A percentile compares a stretch with the other conserved stretches of the same genome.
phyloP scores from a whole-genome alignment of 169 alveolate genomes.

The Cardiosporidium cionae region DNA sequence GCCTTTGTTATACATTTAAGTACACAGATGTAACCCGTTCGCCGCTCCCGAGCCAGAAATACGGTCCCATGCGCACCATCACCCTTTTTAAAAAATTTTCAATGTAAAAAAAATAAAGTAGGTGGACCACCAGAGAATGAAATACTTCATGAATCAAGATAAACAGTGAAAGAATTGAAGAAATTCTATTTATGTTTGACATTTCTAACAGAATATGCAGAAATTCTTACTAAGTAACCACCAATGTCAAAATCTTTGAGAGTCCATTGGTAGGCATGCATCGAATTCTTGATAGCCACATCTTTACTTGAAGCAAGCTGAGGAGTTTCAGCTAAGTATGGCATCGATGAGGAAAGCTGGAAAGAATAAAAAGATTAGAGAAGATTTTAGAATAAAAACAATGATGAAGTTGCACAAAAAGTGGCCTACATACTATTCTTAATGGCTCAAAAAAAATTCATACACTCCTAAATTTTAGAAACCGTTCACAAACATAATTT shows the following conservation, averaged over 20 bases:
- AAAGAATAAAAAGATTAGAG: neutral
- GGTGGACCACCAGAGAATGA: neutral
- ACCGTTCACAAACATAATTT: neutral
- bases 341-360: neutral
- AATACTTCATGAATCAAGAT: too few relatives aligned
- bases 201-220: too few relatives aligned
- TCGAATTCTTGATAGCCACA: conserved; percentile 3
- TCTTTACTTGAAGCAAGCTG: neutral
- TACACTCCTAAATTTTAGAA: neutral
- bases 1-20: conserved; percentile 64
- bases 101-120: neutral
- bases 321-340: neutral
- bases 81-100: conserved; percentile 28
- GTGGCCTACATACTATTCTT: neutral
- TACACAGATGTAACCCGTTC: conserved; percentile 75
- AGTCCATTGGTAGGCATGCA: conserved; percentile 21
- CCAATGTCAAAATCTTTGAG: conserved; percentile 14
- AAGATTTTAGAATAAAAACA: neutral
- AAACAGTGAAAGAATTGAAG: too few relatives aligned
- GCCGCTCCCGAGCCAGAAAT: conserved; percentile 68
- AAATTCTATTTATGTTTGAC: too few relatives aligned
- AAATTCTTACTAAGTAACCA: conserved; percentile 19
- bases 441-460: neutral
- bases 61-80: conserved; percentile 83
- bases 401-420: neutral